A percentile compares a stretch with the other conserved stretches of the same genome.
Conservation (phyloP, 305 asterid genomes). For the Petunia hybrid region DNA sequence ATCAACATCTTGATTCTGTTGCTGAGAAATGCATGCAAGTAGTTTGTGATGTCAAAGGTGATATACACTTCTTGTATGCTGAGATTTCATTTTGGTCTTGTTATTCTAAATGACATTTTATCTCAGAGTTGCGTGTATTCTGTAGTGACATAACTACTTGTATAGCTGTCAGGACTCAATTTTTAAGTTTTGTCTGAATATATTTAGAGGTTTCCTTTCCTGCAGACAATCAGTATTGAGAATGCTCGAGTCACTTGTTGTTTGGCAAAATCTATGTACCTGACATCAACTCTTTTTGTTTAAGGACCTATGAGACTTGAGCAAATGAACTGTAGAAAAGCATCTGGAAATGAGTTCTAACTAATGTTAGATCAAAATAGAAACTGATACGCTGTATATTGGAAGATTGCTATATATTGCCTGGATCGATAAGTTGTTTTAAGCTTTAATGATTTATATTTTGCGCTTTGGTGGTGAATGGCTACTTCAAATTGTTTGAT, state of each 20-base stretch:
- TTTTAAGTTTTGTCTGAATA: too few relatives aligned
- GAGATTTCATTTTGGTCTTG: background rate
- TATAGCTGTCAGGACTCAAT: too few relatives aligned
- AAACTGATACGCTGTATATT: too few relatives aligned
- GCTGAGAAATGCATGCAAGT: slow-evolving; percentile 82
- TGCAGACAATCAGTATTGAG: too few relatives aligned
- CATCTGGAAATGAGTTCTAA: slow-evolving; percentile 8
- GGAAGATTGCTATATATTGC: too few relatives aligned
- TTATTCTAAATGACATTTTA: slow-evolving; percentile 9
- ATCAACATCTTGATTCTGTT: slow-evolving; percentile 62
- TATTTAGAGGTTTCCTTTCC: too few relatives aligned
- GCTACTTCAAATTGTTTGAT: background rate
- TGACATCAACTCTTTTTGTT: background rate
- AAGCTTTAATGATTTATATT: slow-evolving; percentile 10
- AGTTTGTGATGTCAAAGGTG: slow-evolving; percentile 94
- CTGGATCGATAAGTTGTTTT: too few relatives aligned
- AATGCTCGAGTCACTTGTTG: too few relatives aligned
- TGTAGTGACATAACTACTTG: background rate
- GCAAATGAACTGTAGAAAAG: slow-evolving; percentile 6
- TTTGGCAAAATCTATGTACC: background rate
- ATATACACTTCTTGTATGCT: background rate
- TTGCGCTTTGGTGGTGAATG: background rate
- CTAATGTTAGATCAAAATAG: background rate
- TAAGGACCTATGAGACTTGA: background rate
- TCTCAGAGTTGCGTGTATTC: slow-evolving; percentile 18